These are phyloP conservation scores for Pseudogymnoascus sp. DNA, from an alignment of 2,329 filamentous ascomycete genomes.

Conservation along the genomic window DNA sequence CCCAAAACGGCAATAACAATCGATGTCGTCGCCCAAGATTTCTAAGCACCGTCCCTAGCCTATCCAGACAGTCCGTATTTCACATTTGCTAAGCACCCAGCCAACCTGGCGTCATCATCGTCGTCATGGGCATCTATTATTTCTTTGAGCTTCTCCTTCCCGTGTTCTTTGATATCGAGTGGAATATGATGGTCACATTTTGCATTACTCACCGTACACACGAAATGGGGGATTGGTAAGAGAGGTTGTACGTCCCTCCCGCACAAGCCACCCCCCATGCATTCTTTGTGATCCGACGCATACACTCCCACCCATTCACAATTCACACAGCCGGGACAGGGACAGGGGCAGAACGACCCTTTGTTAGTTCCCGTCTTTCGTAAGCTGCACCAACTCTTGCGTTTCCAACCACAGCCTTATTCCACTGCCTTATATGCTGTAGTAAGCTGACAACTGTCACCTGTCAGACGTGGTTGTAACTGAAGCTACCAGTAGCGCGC, in stretches of 20 bases:
- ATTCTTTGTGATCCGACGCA: not conserved
- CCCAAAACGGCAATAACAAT: not conserved
- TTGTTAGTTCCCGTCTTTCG: not conserved
- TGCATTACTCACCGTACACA: not conserved
- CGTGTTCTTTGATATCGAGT: not conserved
- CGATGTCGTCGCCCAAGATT: not conserved
- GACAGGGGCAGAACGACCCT: no score
- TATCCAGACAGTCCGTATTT: not conserved
- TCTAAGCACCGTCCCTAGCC: not conserved
- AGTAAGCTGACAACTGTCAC: not conserved
- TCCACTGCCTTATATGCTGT: not conserved
- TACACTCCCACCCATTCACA: not conserved
- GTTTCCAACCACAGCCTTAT: not conserved
- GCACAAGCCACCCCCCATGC: not conserved
- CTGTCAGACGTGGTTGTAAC: not conserved
- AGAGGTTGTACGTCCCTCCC: not conserved
- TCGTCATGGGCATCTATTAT: not conserved
- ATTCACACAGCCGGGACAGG: not conserved
- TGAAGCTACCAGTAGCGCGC: not conserved
- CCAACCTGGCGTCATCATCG: not conserved
- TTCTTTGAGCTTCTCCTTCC: constrained; percentile 4
- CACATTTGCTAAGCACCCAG: not conserved
- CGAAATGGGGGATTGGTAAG: not conserved
- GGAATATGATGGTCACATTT: not conserved
- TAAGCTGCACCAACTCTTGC: not conserved